Base-by-base conservation (phyloP, 75 land plant genomes). In the Selaginella tamariscina region DNA sequence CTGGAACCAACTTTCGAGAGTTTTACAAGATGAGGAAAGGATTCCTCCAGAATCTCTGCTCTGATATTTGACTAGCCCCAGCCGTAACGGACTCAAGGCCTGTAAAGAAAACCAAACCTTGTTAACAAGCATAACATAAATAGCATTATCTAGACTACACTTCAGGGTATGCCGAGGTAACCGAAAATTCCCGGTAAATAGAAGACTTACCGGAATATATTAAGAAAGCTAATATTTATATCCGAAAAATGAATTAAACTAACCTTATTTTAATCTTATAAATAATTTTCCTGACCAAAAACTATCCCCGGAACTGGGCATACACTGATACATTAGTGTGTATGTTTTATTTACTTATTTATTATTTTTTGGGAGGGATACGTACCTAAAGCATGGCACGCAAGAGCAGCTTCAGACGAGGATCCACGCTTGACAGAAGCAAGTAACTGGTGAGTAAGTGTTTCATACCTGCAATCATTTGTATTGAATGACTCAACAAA, bases 81-180 rank as follows among this genome's bases (percentile, higher is more conserved):
- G 72, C 79, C 31, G 89, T 92, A 15, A 92, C 32, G 27, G 85
- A 82, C 65, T 88, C 29, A 76, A 88, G 69, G 15, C 88, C 89
- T 89, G 32, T 32, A 74, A 57, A 44, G 29, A 18, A 15, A 15
- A 39, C 15, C 11, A 39, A 39, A 39, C 49, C 29, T 32, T 30
- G 32, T 27, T 15, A 64, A 5, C 0, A 71, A n/a, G n/a, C n/a
- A n/a, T n/a, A n/a, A n/a, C n/a, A n/a, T n/a, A n/a, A n/a, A n/a
- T n/a, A n/a, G n/a, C n/a, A n/a, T n/a, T n/a, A n/a, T n/a, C n/a
- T n/a, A n/a, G n/a, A n/a, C n/a, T n/a, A n/a, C n/a, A n/a, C n/a
- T n/a, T n/a, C n/a, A n/a, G n/a, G n/a, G n/a, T n/a, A n/a, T n/a
- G n/a, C n/a, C n/a, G n/a, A n/a, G n/a, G n/a, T n/a, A n/a, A n/a